phyloP scores from a whole-genome alignment of 2,329 filamentous ascomycete genomes.

The Byssochlamys sp. region DNA sequence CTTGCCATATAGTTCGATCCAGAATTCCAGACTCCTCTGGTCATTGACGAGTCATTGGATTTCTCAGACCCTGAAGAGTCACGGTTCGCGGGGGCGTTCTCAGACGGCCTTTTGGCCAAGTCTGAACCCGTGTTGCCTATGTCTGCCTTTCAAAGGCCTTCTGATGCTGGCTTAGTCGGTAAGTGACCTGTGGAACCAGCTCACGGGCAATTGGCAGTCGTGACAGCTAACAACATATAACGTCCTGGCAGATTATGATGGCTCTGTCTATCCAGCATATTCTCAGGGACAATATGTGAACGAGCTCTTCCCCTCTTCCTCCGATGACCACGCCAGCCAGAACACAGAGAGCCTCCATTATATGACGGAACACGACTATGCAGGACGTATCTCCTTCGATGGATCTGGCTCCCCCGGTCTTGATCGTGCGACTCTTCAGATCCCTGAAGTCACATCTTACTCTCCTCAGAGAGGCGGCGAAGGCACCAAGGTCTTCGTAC shows the following conservation, averaged over 20 bases:
- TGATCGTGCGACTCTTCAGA: slow-evolving; percentile 48
- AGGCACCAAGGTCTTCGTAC: slow-evolving; percentile 63
- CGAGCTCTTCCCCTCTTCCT: slow-evolving; percentile 30
- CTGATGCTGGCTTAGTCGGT: slow-evolving; percentile 73
- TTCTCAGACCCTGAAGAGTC: slow-evolving; percentile 38
- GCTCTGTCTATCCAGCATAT: slow-evolving; percentile 32
- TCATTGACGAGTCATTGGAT: slow-evolving; percentile 39
- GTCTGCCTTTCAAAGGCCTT: slow-evolving; percentile 71
- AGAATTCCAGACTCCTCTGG: slow-evolving; percentile 38
- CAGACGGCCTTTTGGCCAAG: slow-evolving; percentile 46
- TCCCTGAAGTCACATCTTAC: slow-evolving; percentile 59
- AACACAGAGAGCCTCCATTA: slow-evolving; percentile 34
- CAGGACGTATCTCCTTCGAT: slow-evolving; percentile 42
- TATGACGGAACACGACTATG: slow-evolving; percentile 28
- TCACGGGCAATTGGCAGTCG: neutral
- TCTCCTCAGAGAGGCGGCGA: slow-evolving; percentile 58
- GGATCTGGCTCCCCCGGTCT: slow-evolving; percentile 59
- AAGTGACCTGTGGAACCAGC: slow-evolving; percentile 34
- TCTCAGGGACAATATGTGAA: slow-evolving; percentile 32
- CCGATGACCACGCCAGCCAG: slow-evolving; percentile 33
- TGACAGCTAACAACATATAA: slow-evolving; percentile 2
- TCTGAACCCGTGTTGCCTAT: slow-evolving; percentile 61
- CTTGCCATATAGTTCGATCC: slow-evolving; percentile 27
- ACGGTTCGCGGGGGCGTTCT: slow-evolving; percentile 35
- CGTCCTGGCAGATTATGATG: slow-evolving; percentile 24